A percentile compares a stretch with the other conserved stretches of the same genome.
These are phyloP conservation scores for Boletus eberwhitei DNA, from an alignment of 768 basidiomycete genomes.

Conservation along the genomic window DNA sequence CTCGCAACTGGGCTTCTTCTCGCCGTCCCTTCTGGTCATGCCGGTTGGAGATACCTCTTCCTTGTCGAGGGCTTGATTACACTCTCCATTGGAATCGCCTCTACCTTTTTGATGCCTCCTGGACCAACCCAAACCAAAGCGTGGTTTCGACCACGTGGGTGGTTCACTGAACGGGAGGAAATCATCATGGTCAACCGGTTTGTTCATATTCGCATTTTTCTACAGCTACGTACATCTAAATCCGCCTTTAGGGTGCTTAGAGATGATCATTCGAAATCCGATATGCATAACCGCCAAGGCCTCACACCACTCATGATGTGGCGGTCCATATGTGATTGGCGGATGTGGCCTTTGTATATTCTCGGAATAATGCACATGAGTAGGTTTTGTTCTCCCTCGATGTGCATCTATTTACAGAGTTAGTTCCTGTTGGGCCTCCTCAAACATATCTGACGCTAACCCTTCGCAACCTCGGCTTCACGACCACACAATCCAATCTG, in stretches of 20 bases:
- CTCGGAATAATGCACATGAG: constrained; percentile 44
- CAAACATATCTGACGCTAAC: constrained; percentile 63
- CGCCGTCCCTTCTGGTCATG: constrained; percentile 27
- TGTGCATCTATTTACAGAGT: background rate
- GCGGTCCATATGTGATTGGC: constrained; percentile 53
- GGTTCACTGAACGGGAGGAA: constrained; percentile 60
- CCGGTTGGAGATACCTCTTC: constrained; percentile 32
- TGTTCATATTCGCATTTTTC: background rate
- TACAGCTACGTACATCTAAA: background rate
- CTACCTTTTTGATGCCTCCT: constrained; percentile 57
- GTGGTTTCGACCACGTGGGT: constrained; percentile 55
- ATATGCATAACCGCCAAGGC: constrained; percentile 67
- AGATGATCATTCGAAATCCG: constrained; percentile 55
- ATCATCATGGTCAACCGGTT: constrained; percentile 52
- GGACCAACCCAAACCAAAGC: constrained; percentile 55
- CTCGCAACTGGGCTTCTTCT: constrained; percentile 59
- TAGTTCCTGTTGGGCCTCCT: constrained; percentile 58
- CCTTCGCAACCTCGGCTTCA: constrained; percentile 59
- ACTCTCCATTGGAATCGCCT: constrained; percentile 45
- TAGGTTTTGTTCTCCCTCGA: constrained; percentile 21
- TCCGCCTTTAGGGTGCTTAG: constrained; percentile 39
- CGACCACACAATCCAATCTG: constrained; percentile 59
- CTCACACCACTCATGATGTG: constrained; percentile 48
- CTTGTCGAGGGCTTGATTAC: constrained; percentile 42
- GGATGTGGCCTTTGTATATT: constrained; percentile 63